Evolutionary conservation across 768 basidiomycete genomes (phyloP), one percentile per base, ranked within the genome.

Genomic region (Filobasidium wieringae): DNA sequence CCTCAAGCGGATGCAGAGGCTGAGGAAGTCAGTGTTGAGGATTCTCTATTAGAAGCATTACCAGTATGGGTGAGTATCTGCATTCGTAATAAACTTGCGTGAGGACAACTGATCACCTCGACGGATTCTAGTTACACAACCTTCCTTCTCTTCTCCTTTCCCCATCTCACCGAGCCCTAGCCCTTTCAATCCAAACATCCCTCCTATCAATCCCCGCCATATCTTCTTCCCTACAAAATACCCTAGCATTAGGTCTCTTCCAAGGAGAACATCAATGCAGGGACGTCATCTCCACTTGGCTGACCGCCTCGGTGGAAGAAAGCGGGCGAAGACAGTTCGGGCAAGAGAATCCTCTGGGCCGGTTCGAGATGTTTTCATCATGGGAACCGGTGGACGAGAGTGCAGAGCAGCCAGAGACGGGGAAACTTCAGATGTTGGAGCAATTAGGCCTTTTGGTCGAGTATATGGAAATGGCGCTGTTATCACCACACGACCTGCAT

Each of bases 41-140:
- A 63, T 6, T 65, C 66, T 27, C 47, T 73, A 32, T 36, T 68
- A 12, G 59, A 58, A 50, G 72, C 71, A 30, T 65, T 92, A 31
- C 89, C 89, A 3, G 89, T 93, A 56, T 97, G 92, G 92, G 91
- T 93, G 70, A 66, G 88, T 79, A 17, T 6, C 30, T 51, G 8
- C 19, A 26, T 52, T 27, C 17, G 12, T 40, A 24, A 22, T 19
- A 6, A 6, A 19, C 32, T 33, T 27, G 34, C n/a, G 29, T 54
- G 50, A 47, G 56, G 29, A n/a, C n/a, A n/a, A n/a, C 15, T 36
- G 30, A 30, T 41, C 17, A 52, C 29, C 41, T 36, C 26, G 29
- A 19, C 53, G 30, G 9, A 33, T 53, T 43, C 31, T 58, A 93
- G 91, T 75, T 89, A 32, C 87, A 95, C 72, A 89, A 93, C 72